Evolutionary conservation across 2,329 filamentous ascomycete species (phyloP).

Genomic region (Dothideomycetes sp.): DNA sequence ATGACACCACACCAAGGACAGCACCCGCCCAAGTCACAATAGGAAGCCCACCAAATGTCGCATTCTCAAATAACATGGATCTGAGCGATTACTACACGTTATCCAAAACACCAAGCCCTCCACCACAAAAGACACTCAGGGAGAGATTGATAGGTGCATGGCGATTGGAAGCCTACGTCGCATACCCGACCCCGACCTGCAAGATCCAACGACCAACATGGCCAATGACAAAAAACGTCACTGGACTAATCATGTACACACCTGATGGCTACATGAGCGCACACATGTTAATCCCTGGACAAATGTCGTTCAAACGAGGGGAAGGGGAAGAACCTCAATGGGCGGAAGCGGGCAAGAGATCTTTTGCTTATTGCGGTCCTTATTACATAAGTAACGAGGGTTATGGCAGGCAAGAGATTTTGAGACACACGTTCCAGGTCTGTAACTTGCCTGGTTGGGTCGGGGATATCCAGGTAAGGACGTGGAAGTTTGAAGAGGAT

Average conservation of each 20-base stretch:
- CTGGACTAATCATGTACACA: conserved; percentile 27
- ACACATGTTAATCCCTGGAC: conserved; percentile 24
- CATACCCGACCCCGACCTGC: conserved; percentile 29
- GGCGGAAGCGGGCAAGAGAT: conserved; percentile 31
- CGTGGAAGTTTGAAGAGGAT: conserved; percentile 30
- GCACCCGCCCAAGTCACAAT: no score
- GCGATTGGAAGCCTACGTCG: conserved; percentile 31
- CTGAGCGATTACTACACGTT: conserved; percentile 28
- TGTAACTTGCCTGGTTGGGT: conserved; percentile 32
- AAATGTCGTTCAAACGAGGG: conserved; percentile 28
- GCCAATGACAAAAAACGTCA: conserved; percentile 24
- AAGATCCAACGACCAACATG: conserved; percentile 23
- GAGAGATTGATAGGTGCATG: conserved; percentile 28
- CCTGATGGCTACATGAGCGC: conserved; percentile 28
- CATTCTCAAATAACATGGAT: no score
- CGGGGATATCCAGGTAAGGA: conserved; percentile 29
- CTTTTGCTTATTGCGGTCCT: conserved; percentile 29
- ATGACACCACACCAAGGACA: conserved; percentile 11
- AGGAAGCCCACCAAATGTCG: no score
- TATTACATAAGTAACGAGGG: conserved; percentile 31
- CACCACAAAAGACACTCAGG: conserved; percentile 25
- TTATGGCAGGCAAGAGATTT: conserved; percentile 24
- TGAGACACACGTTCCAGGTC: conserved; percentile 30
- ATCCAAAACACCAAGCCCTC: conserved; percentile 16
- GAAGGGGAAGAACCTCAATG: conserved; percentile 30